These are phyloP conservation scores for Colletotrichum cuscutae DNA, from an alignment of 2,329 filamentous ascomycete species.

Conservation along the genomic window DNA sequence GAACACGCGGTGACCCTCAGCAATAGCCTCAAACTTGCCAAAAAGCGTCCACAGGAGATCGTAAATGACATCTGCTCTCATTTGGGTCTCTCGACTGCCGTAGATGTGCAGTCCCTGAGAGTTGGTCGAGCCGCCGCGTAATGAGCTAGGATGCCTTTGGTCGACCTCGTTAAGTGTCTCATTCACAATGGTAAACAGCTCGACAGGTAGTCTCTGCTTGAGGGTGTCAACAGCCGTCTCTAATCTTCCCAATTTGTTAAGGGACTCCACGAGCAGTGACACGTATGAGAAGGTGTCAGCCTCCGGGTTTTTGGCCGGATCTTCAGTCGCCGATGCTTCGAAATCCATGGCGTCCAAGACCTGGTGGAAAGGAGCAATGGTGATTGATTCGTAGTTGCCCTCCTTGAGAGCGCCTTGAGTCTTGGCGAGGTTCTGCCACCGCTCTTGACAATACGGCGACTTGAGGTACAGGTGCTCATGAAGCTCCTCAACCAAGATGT, in stretches of 20 bases:
- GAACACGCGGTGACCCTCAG: constrained; percentile 92
- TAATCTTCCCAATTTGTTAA: constrained; percentile 89
- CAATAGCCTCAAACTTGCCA: constrained; percentile 96
- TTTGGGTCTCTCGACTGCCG: constrained; percentile 76
- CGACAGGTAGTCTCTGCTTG: constrained; percentile 91
- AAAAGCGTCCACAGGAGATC: constrained; percentile 93
- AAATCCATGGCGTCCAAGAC: constrained; percentile 71
- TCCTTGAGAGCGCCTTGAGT: constrained; percentile 67
- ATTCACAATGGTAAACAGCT: constrained; percentile 92
- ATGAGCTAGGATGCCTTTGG: constrained; percentile 86
- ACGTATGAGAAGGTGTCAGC: constrained; percentile 96
- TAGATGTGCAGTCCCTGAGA: constrained; percentile 70
- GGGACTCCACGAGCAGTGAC: constrained; percentile 83
- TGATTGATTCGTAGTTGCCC: constrained; percentile 55
- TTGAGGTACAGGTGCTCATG: constrained; percentile 98
- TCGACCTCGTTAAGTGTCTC: constrained; percentile 96
- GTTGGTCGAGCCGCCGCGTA: constrained; percentile 66
- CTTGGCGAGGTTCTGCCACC: constrained; percentile 87
- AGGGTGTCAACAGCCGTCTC: constrained; percentile 89
- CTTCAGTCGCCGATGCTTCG: constrained; percentile 76
- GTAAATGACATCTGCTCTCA: constrained; percentile 86
- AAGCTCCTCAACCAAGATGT: constrained; percentile 96
- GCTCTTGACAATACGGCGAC: constrained; percentile 95
- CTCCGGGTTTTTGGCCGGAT: constrained; percentile 92
- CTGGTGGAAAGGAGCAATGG: constrained; percentile 65